phyloP scores from a whole-genome alignment of 1,139 yeast species.

The Zygosaccharomyces sapae region DNA sequence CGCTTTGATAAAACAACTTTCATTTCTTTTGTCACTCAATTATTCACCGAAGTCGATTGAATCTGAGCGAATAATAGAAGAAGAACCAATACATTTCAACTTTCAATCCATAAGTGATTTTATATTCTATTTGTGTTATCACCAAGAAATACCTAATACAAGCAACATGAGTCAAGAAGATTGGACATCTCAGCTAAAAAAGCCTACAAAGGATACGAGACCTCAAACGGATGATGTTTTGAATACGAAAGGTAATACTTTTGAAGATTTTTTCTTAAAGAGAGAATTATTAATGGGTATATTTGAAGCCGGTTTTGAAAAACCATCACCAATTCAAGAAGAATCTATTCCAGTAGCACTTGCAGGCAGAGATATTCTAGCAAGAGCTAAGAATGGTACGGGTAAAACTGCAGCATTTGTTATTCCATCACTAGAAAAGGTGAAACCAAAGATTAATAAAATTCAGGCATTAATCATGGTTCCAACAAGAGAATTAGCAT shows the following conservation, averaged over 20 bases:
- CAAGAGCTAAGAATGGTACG: constrained; percentile 99
- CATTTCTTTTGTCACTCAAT: background rate
- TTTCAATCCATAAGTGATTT: too few relatives aligned
- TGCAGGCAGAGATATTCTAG: constrained; percentile 92
- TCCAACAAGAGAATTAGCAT: constrained; percentile 94
- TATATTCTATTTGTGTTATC: background rate
- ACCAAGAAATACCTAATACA: background rate
- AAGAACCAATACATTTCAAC: background rate
- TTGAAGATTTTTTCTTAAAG: constrained; percentile 88
- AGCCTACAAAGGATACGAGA: constrained; percentile 84
- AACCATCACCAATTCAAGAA: constrained; percentile 97
- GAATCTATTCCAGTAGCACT: constrained; percentile 95
- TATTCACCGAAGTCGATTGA: background rate
- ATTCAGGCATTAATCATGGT: constrained; percentile 87
- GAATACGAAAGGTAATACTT: constrained; percentile 85
- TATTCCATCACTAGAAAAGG: constrained; percentile 78
- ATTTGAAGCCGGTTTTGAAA: constrained; percentile 97
- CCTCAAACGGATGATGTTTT: constrained; percentile 97
- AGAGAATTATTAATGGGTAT: constrained; percentile 96
- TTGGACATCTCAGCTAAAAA: constrained; percentile 72
- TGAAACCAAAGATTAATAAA: constrained; percentile 77
- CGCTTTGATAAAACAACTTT: background rate
- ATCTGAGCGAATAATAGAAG: background rate
- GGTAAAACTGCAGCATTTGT: constrained; percentile 97
- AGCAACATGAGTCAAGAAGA: constrained; percentile 22